Conservation (phyloP, 768 basidiomycete species). For the Fistulinella prunicolor region DNA sequence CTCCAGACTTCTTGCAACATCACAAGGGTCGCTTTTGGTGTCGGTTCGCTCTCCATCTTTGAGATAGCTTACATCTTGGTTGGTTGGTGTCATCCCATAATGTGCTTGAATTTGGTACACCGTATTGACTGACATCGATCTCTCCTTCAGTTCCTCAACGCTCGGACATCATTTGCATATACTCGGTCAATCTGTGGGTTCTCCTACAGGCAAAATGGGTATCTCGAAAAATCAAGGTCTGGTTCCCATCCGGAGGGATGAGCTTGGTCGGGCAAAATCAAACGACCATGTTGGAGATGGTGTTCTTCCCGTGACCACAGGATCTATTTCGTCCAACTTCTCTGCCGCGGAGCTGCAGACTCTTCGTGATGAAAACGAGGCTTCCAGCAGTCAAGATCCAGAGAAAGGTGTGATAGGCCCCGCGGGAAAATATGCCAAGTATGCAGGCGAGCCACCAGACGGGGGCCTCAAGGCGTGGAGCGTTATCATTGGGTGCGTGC, state of each 20-base stretch:
- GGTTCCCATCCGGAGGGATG: background rate
- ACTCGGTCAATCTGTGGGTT: no score
- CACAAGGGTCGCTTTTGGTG: no score
- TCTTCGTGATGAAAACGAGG: slow-evolving; percentile 6
- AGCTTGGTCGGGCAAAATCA: background rate
- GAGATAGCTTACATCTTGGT: no score
- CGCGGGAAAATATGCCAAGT: slow-evolving; percentile 15
- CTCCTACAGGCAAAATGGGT: background rate
- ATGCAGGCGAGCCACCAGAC: slow-evolving; percentile 26
- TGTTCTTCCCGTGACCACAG: background rate
- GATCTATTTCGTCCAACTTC: background rate
- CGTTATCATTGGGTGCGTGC: slow-evolving; percentile 28
- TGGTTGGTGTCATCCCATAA: no score
- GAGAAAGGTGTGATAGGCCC: slow-evolving; percentile 5
- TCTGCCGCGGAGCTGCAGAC: slow-evolving; percentile 11
- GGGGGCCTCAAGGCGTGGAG: slow-evolving; percentile 32
- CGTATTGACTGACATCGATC: background rate
- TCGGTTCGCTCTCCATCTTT: no score
- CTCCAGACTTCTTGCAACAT: background rate
- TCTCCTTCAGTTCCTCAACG: background rate
- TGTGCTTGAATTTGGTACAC: background rate
- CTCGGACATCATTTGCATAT: background rate
- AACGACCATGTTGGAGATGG: background rate
- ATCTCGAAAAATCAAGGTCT: background rate
- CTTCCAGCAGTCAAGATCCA: background rate